Conservation (phyloP, 371 early-diverging fungal species). For the Rhizomucor pusillus region DNA sequence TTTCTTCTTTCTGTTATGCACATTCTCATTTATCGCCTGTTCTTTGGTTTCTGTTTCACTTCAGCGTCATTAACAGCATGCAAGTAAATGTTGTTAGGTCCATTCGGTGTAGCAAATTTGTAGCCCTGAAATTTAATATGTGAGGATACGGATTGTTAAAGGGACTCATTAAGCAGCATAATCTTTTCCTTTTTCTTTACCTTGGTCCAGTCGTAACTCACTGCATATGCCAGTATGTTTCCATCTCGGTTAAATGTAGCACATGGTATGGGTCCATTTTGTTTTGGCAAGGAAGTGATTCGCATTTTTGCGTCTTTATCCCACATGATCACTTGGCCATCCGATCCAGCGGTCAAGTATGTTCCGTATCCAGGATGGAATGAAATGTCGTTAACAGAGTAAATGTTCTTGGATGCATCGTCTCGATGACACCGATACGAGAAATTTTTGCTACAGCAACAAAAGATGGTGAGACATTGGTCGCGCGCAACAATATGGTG, state of each 20-base stretch:
- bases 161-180: neutral
- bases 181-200: constrained; percentile 27
- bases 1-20: no score
- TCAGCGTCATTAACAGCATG: constrained; percentile 69
- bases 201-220: constrained; percentile 97
- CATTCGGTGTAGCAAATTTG: constrained; percentile 28
- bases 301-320: constrained; percentile 66
- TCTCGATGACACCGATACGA: constrained; percentile 95
- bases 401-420: constrained; percentile 60
- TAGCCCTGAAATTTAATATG: constrained; percentile 25
- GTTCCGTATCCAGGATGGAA: constrained; percentile 91
- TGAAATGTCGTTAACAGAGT: constrained; percentile 78
- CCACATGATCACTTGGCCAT: constrained; percentile 90
- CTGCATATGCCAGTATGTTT: constrained; percentile 89
- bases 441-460: constrained; percentile 63
- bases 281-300: constrained; percentile 60
- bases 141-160: neutral
- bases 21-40: neutral
- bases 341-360: constrained; percentile 88
- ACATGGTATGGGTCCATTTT: constrained; percentile 69
- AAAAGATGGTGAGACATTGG: constrained; percentile 1
- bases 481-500: neutral
- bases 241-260: constrained; percentile 86
- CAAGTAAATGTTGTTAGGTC: constrained; percentile 54
- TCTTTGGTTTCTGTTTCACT: constrained; percentile 47